Evolutionary conservation across 805 yeast genomes (phyloP).

Genomic region (Wickerhamomyces strasburgensis): DNA sequence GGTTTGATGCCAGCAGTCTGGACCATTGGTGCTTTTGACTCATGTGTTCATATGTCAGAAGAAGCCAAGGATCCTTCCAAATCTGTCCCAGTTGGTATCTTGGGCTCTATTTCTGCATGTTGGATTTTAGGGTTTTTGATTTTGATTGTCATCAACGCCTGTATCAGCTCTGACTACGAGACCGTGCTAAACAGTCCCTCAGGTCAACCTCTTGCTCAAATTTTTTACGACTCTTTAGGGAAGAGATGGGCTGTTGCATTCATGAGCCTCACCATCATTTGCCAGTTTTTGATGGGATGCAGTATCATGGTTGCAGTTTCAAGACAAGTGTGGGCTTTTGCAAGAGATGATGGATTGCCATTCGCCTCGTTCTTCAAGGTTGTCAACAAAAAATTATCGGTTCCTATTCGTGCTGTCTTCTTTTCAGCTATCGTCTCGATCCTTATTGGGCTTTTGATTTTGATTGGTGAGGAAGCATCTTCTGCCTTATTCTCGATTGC

Average conservation of each 20-base stretch:
- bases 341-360: conserved; percentile 73
- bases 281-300: conserved; percentile 67
- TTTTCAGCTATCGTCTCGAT: conserved; percentile 34
- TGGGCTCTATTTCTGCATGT: conserved; percentile 50
- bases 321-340: conserved; percentile 70
- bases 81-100: conserved; percentile 62
- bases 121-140: conserved; percentile 54
- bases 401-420: conserved; percentile 61
- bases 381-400: conserved; percentile 51
- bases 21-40: conserved; percentile 72
- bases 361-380: conserved; percentile 49
- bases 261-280: conserved; percentile 51
- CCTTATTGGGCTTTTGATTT: conserved; percentile 35
- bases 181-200: conserved; percentile 38
- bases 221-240: conserved; percentile 58
- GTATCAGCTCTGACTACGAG: conserved; percentile 41
- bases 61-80: conserved; percentile 58
- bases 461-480: conserved; percentile 39
- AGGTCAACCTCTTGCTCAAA: conserved; percentile 65
- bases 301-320: conserved; percentile 57
- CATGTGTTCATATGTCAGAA: conserved; percentile 67
- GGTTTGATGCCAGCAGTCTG: conserved; percentile 64
- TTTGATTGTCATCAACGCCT: conserved; percentile 49
- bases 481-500: conserved; percentile 40
- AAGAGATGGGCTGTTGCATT: conserved; percentile 63